phyloP scores from a whole-genome alignment of 176 grass and related monocot genomes.

The Alopecurus myosuroides region DNA sequence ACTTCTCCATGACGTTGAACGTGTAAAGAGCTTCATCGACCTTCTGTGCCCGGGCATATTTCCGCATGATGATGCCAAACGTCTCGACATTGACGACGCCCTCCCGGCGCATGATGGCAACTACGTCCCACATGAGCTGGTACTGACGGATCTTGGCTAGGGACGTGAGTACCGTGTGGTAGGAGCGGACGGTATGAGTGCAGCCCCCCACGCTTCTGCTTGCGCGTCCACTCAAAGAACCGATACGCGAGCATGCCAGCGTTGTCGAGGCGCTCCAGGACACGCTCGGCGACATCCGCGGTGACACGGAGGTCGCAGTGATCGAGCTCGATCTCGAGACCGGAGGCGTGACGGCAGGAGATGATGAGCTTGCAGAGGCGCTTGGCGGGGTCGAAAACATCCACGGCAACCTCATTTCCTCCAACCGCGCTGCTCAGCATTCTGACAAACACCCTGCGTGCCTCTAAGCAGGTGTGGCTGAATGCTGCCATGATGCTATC shows the following conservation, averaged over 20 bases:
- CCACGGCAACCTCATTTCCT: background rate
- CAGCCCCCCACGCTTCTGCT: constrained; percentile 48
- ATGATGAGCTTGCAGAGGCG: constrained; percentile 63
- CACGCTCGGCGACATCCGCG: constrained; percentile 46
- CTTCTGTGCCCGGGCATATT: constrained; percentile 79
- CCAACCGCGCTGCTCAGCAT: constrained; percentile 47
- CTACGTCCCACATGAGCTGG: constrained; percentile 90
- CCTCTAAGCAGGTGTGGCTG: constrained; percentile 7
- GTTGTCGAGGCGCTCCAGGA: constrained; percentile 71
- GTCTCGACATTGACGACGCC: constrained; percentile 70
- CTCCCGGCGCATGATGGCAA: constrained; percentile 60
- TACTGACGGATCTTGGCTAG: constrained; percentile 93
- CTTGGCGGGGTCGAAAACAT: constrained; percentile 25
- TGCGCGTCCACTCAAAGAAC: constrained; percentile 83
- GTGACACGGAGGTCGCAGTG: constrained; percentile 55
- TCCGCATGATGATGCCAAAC: constrained; percentile 89
- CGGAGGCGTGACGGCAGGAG: constrained; percentile 39
- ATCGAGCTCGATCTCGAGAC: constrained; percentile 68
- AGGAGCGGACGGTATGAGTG: constrained; percentile 60
- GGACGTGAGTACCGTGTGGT: constrained; percentile 67
- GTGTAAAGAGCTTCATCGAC: constrained; percentile 79
- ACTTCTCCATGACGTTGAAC: constrained; percentile 91
- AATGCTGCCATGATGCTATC: background rate
- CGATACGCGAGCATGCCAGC: constrained; percentile 86
- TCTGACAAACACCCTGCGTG: constrained; percentile 62